These are phyloP conservation scores for Psilocybe cyanescens DNA, from an alignment of 768 basidiomycete genomes.

Conservation along the genomic window DNA sequence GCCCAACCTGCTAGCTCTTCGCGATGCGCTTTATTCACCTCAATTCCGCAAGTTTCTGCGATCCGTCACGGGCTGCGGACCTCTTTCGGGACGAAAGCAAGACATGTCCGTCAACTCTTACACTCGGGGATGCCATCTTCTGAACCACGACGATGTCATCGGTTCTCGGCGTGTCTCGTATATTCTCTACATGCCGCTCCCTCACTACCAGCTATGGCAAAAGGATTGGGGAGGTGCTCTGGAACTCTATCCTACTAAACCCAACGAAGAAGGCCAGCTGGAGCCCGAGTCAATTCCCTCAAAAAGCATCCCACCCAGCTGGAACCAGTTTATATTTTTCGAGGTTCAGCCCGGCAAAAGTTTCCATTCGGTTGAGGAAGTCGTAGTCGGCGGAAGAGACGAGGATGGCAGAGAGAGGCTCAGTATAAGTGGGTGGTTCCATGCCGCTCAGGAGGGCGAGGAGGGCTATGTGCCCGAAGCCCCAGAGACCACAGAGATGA, in stretches of 20 bases:
- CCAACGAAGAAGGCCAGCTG: conserved; percentile 60
- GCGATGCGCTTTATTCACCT: conserved; percentile 89
- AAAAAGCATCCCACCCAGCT: conserved; percentile 75
- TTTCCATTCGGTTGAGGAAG: conserved; percentile 97
- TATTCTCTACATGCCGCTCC: conserved; percentile 94
- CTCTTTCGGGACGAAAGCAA: conserved; percentile 88
- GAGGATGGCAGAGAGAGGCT: conserved; percentile 75
- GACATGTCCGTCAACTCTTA: conserved; percentile 97
- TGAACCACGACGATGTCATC: conserved; percentile 99
- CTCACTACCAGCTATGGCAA: conserved; percentile 76
- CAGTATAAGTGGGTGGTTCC: conserved; percentile 98
- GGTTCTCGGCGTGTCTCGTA: conserved; percentile 93
- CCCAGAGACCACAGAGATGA: conserved; percentile 42
- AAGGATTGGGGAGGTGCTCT: conserved; percentile 92
- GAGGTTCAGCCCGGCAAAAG: conserved; percentile 94
- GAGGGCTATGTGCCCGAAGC: conserved; percentile 74
- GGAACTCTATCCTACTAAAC: conserved; percentile 83
- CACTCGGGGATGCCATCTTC: conserved; percentile 88
- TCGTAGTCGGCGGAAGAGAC: conserved; percentile 75
- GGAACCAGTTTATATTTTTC: conserved; percentile 90
- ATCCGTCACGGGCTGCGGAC: conserved; percentile 88
- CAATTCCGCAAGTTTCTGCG: conserved; percentile 84
- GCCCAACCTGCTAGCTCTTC: conserved; percentile 78
- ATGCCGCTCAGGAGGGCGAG: conserved; percentile 88
- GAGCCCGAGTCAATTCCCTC: conserved; percentile 71